Percentiles rank a stretch among this genome's conserved stretches.
Evolutionary conservation across 2,329 filamentous ascomycete species (phyloP).

Genomic region (Neonectria ditissima): DNA sequence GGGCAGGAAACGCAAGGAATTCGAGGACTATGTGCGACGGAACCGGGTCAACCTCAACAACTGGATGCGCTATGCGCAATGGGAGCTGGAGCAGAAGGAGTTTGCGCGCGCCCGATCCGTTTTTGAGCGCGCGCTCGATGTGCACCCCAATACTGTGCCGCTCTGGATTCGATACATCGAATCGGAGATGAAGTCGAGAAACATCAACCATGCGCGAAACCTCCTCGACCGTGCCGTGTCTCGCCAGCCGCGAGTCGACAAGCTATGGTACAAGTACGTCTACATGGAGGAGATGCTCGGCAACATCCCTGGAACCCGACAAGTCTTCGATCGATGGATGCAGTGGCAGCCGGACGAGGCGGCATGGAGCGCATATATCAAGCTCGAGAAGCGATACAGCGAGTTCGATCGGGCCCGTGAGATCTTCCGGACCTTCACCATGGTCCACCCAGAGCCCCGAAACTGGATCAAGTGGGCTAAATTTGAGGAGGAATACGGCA

Average conservation of each 20-base stretch:
- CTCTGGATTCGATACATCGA: conserved; percentile 96
- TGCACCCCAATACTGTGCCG: conserved; percentile 86
- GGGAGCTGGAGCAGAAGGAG: conserved; percentile 99
- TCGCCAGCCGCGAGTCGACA: conserved; percentile 89
- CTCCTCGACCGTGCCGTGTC: conserved; percentile 94
- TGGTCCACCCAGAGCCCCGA: conserved; percentile 91
- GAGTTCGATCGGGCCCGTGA: conserved; percentile 91
- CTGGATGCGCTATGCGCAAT: conserved; percentile 97
- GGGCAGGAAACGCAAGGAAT: conserved; percentile 94
- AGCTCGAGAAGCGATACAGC: conserved; percentile 93
- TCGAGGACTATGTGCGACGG: conserved; percentile 96
- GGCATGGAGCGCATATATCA: conserved; percentile 96
- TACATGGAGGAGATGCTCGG: conserved; percentile 99
- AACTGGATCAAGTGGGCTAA: conserved; percentile 99
- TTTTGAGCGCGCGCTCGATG: conserved; percentile 94
- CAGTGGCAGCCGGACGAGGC: conserved; percentile 97
- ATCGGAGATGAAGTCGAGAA: conserved; percentile 90
- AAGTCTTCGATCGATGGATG: conserved; percentile 99
- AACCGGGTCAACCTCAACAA: conserved; percentile 98
- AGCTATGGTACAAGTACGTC: conserved; percentile 99
- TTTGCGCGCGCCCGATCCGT: conserved; percentile 90
- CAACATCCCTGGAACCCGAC: conserved; percentile 90
- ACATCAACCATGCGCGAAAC: conserved; percentile 97
- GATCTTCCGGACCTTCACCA: conserved; percentile 90
- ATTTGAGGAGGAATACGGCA: conserved; percentile 96